Evolutionary conservation across 1,139 yeast genomes (phyloP).

Genomic region (Debaryomyces subglobosus): DNA sequence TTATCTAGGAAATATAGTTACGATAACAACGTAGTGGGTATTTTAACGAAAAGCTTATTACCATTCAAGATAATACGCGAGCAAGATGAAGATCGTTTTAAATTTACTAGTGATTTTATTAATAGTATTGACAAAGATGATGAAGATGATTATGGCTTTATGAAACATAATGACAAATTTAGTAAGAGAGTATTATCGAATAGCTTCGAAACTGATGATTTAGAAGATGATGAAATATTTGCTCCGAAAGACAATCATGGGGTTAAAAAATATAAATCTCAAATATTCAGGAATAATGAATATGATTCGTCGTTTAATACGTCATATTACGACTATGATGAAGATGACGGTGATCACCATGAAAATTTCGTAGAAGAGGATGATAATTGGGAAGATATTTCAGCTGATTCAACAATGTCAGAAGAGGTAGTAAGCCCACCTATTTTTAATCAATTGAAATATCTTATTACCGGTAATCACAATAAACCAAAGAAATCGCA

Average conservation of each 20-base stretch:
- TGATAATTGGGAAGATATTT: constrained; percentile 16
- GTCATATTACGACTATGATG: constrained; percentile 19
- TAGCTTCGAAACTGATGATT: constrained; percentile 27
- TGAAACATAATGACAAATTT: constrained; percentile 33
- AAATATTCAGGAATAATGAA: constrained; percentile 28
- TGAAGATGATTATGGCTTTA: constrained; percentile 42
- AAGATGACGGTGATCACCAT: constrained; percentile 15
- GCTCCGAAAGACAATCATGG: constrained; percentile 14
- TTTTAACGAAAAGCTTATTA: constrained; percentile 25
- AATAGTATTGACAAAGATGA: constrained; percentile 15
- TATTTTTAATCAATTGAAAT: constrained; percentile 38
- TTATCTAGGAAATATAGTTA: constrained; percentile 32
- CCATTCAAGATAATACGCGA: constrained; percentile 6
- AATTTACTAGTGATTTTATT: constrained; percentile 14
- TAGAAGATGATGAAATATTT: constrained; percentile 19
- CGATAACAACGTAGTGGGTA: constrained; percentile 15
- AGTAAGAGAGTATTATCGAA: constrained; percentile 35
- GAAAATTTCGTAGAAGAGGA: constrained; percentile 18
- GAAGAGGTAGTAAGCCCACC: constrained; percentile 19
- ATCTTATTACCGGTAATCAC: constrained; percentile 34
- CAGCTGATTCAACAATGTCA: constrained; percentile 13
- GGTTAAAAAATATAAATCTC: constrained; percentile 41
- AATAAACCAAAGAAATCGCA: constrained; percentile 20
- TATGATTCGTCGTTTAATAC: constrained; percentile 16
- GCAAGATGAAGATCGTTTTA: constrained; percentile 12